Conservation (phyloP, 768 basidiomycete genomes). For the Auriculariales sp. region DNA sequence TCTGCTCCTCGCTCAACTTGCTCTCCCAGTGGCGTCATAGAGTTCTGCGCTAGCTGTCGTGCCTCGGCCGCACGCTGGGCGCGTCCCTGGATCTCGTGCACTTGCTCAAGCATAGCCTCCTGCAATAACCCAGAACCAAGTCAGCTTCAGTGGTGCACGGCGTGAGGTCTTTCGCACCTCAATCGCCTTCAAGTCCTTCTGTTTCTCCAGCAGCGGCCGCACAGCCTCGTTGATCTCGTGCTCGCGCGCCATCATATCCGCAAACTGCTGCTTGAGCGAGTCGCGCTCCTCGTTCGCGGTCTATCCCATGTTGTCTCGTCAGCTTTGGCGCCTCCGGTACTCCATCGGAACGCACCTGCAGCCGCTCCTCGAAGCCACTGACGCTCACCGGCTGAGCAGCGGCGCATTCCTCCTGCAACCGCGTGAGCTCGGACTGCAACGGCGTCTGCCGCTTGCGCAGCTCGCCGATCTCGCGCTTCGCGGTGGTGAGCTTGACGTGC, state of each 20-base stretch:
- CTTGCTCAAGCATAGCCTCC: too few species aligned
- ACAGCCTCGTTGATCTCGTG: constrained; percentile 33
- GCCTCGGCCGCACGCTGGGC: too few species aligned
- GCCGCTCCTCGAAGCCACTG: constrained; percentile 38
- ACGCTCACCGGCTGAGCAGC: constrained; percentile 55
- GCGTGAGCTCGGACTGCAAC: constrained; percentile 25
- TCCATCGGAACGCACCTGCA: constrained; percentile 26
- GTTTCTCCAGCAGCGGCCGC: constrained; percentile 32
- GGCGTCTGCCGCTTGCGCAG: constrained; percentile 19
- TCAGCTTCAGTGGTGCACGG: too few species aligned
- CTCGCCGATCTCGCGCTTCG: constrained; percentile 26
- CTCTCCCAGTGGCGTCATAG: constrained; percentile 36
- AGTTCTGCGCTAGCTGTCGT: too few species aligned
- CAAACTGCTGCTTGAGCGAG: constrained; percentile 31
- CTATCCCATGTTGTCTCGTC: constrained; percentile 19
- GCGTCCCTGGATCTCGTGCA: too few species aligned
- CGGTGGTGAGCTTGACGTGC: constrained; percentile 12
- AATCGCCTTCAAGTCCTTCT: constrained; percentile 27
- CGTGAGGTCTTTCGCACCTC: too few species aligned
- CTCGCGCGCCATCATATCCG: constrained; percentile 29
- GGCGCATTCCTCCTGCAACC: constrained; percentile 30
- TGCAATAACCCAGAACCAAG: too few species aligned
- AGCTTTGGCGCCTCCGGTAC: not conserved
- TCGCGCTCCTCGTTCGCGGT: constrained; percentile 41
- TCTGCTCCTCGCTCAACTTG: constrained; percentile 12